Conservation (phyloP, 257 asterid genomes). For the Petrea volubilis region DNA sequence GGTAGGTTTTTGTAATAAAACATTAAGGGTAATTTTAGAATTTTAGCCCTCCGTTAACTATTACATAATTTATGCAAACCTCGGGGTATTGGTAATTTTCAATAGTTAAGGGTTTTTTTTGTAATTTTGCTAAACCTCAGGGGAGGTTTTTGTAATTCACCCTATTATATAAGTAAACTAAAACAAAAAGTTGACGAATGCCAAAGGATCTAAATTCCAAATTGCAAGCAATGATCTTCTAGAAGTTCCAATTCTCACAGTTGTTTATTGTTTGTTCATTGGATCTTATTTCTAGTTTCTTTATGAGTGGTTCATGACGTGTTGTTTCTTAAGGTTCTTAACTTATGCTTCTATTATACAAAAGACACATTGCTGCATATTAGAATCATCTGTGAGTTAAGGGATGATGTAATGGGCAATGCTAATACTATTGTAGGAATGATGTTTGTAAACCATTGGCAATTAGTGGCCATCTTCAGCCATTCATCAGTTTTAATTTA, state of each 20-base stretch:
- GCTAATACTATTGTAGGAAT: too few relatives aligned
- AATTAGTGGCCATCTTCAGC: not conserved
- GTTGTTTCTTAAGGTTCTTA: not conserved
- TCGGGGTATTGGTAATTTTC: too few relatives aligned
- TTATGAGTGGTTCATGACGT: not conserved
- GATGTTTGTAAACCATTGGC: not conserved
- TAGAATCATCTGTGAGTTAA: not conserved
- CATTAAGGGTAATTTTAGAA: too few relatives aligned
- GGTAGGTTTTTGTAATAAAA: too few relatives aligned
- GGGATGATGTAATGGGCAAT: not conserved
- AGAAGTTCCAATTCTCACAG: not conserved
- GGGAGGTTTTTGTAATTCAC: too few relatives aligned
- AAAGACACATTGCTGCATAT: not conserved
- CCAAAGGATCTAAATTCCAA: not conserved
- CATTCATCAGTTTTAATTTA: not conserved
- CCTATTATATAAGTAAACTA: not conserved
- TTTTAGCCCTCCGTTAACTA: too few relatives aligned
- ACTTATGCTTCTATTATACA: not conserved
- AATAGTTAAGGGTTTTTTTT: too few relatives aligned
- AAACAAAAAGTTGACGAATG: conserved; percentile 2
- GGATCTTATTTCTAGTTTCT: not conserved
- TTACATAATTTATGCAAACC: too few relatives aligned
- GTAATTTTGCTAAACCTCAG: too few relatives aligned
- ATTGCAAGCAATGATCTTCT: not conserved
- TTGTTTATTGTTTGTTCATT: not conserved